Conservation (phyloP, 1,139 yeast species). For the Saccharomyces hybrid region DNA sequence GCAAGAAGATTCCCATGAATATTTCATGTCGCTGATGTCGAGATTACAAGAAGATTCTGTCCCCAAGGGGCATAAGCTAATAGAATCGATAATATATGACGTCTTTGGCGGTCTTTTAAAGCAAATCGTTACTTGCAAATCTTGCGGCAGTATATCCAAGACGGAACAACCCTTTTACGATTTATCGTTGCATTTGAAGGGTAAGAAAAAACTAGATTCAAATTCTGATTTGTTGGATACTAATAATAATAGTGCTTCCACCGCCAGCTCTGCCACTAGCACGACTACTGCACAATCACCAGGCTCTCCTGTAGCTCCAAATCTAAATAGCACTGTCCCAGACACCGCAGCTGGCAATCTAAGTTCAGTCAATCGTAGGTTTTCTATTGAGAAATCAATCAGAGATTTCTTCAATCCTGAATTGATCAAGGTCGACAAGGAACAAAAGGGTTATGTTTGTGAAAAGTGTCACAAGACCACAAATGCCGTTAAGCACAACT, state of each 20-base stretch:
- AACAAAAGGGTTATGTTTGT: slow-evolving; percentile 70
- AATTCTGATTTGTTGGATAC: neutral
- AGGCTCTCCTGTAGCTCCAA: slow-evolving; percentile 1
- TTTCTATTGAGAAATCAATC: slow-evolving; percentile 65
- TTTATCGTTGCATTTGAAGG: slow-evolving; percentile 62
- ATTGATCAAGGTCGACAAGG: slow-evolving; percentile 58
- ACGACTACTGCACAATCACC: slow-evolving; percentile 1
- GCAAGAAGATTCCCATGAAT: slow-evolving; percentile 97
- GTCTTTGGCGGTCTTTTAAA: slow-evolving; percentile 86
- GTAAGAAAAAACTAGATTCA: slow-evolving; percentile 38
- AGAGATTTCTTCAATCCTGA: slow-evolving; percentile 78
- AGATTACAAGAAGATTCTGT: slow-evolving; percentile 87
- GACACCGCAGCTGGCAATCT: slow-evolving; percentile 2
- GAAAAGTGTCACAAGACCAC: slow-evolving; percentile 76
- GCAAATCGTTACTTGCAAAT: slow-evolving; percentile 76
- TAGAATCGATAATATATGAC: slow-evolving; percentile 77
- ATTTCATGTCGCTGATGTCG: slow-evolving; percentile 83
- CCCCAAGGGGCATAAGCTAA: slow-evolving; percentile 77
- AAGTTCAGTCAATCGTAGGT: slow-evolving; percentile 31
- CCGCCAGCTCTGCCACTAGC: slow-evolving; percentile 3
- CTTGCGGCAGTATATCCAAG: slow-evolving; percentile 69
- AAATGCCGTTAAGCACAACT: slow-evolving; percentile 66
- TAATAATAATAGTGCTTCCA: neutral
- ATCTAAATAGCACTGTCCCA: neutral
- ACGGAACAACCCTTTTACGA: slow-evolving; percentile 94